Base-by-base conservation (phyloP, 164 flowering plant species). In the Aristolochia fimbriata region DNA sequence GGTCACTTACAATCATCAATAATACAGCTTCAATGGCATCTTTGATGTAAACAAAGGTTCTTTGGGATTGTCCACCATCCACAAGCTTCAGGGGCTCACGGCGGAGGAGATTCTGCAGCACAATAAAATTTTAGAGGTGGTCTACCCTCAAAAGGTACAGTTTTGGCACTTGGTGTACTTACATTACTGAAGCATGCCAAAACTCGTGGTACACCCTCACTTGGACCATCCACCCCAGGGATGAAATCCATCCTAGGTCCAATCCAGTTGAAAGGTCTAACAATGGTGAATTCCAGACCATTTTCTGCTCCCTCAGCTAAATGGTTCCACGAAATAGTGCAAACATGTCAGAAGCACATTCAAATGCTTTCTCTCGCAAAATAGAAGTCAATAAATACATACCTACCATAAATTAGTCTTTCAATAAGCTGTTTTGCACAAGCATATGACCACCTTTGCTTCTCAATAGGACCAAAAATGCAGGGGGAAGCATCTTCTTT, bases 221-320 rank as follows among this genome's bases (percentile, higher is more conserved):
- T 75, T 61, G 84, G 84, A 47, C 83, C 87, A 71, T 82, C 87
- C 63, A 82, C 69, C 24, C 84, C 83, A 49, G 84, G 83, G 19
- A 82, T 80, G 66, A 82, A 82, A 65, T 82, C 84, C 81, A 80
- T 82, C 64, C 87, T 77, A 23, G 87, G 83, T 68, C 84, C 87
- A 70, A 82, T 82, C 84, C 87, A 80, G 67, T 80, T 82, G 72
- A 78, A 82, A 48, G 87, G 84, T 55, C 87, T 75, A 53, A 82
- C 84, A 59, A 80, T 82, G 49, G 84, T 78, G 64, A 82, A 82
- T 46, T 82, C 76, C 22, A 82, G 78, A 43, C 80, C 82, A 60
- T 82, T 73, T 70, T 82, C 83, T 7, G 80, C 79, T 62, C 81
- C 81, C 80, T 80, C 83, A 19, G 83, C 83, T 80, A 56, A 46